Base-by-base conservation (phyloP, 106 monocot species). In the Dioscorea alata region DNA sequence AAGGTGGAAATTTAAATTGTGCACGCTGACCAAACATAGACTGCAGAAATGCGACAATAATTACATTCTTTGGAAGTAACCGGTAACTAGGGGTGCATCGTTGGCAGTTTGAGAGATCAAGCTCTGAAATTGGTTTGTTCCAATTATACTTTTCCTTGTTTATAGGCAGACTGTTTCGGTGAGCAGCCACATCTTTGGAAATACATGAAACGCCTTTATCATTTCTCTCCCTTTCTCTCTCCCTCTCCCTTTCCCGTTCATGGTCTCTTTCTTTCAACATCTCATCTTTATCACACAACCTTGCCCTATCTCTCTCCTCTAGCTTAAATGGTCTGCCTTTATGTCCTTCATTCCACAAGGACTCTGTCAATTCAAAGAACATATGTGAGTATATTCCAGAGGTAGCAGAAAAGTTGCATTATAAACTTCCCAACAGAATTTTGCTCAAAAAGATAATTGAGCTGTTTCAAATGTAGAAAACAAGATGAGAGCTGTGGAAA, bases 11-110 rank as follows among this genome's bases (percentile, higher is more conserved):
- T 57, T 54, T 12, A 49, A 56, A 19, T 60, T 70, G 42, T 49
- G 48, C 18, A 35, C 20, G 33, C 22, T 34, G 14, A 48, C 23
- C 4, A 48, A 63, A 42, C 10, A 15, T 13, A 31, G 19, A 59
- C 21, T 59, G 17, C 17, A 60, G 20, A 19, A 17, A 20, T 16
- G 18, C 0, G 33, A 17, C 4, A 20, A 65, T 28, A 28, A 8
- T 19, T 66, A 66, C 65, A 49, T 66, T 66, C 42, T 66, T 89
- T 25, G 96, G 92, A 13, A 97, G 61, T 68, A 97, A 86, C 6
- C 96, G 89, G 65, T 97, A 97, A 79, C 96, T 97, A 69, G 96
- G 96, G 12, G 92, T 89, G 61, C 92, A 89, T 4, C 82, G 81
- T 35, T 82, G 75, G 70, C 92, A 92, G 48, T 84, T 89, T 35